A percentile compares a stretch with the other conserved stretches of the same genome.
Conservation (phyloP, 495 filamentous ascomycete genomes). For the Penicillium crystallinum region DNA sequence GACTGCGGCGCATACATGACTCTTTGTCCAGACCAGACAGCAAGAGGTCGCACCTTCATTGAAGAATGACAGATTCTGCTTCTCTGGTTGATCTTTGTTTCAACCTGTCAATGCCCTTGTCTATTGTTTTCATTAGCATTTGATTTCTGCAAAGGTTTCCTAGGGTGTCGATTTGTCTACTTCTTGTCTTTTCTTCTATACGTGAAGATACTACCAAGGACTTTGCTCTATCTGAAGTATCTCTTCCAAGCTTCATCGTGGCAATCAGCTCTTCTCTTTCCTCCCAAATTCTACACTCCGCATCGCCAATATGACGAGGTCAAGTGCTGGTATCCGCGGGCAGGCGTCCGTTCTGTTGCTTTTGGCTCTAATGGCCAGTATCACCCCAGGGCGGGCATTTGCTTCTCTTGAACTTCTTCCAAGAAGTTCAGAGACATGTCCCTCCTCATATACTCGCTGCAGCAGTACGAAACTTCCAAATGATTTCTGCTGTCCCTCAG, state of each 20-base stretch:
- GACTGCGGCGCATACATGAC: conserved; percentile 28
- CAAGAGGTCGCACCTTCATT: not conserved
- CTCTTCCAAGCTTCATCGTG: not conserved
- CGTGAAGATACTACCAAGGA: not conserved
- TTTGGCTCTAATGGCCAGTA: conserved; percentile 17
- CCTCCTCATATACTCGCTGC: conserved; percentile 48
- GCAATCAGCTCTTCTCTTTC: too few relatives aligned
- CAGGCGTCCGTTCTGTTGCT: conserved; percentile 21
- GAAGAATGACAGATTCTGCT: not conserved
- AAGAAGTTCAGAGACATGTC: conserved; percentile 39
- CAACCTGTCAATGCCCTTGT: conserved; percentile 14
- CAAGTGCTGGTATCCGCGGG: conserved; percentile 3
- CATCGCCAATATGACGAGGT: conserved; percentile 19
- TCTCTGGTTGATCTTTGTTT: conserved; percentile 11
- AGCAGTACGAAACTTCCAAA: conserved; percentile 50
- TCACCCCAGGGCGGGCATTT: conserved; percentile 28
- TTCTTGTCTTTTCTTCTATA: not conserved
- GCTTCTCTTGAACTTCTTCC: conserved; percentile 26
- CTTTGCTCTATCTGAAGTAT: not conserved
- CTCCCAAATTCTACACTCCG: not conserved
- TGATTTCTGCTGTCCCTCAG: conserved; percentile 69
- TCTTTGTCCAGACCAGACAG: conserved; percentile 10
- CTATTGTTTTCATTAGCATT: not conserved
- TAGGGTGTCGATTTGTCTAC: conserved; percentile 3
- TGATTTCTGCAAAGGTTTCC: not conserved